These are phyloP conservation scores for Xylariaceae sp. DNA, from an alignment of 2,329 filamentous ascomycete species.

Conservation along the genomic window DNA sequence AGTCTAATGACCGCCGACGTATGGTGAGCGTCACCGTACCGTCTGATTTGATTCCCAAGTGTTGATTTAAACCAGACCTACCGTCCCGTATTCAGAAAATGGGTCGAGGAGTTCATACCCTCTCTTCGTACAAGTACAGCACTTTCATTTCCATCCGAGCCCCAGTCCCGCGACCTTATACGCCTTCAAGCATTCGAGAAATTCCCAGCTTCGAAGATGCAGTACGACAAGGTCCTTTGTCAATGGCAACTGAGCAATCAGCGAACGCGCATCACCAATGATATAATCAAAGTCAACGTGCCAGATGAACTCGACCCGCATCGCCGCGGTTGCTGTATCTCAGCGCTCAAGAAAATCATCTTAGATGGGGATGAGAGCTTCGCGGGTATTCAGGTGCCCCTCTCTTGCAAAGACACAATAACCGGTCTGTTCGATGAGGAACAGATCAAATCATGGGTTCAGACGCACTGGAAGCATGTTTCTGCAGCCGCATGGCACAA, in stretches of 20 bases:
- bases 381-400: slow-evolving; percentile 28
- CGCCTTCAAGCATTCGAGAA: slow-evolving; percentile 50
- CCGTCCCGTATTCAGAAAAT: slow-evolving; percentile 57
- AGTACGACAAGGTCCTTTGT: slow-evolving; percentile 43
- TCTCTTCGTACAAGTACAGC: slow-evolving; percentile 39
- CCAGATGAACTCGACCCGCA: slow-evolving; percentile 24
- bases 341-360: slow-evolving; percentile 50
- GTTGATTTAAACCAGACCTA: slow-evolving; percentile 19
- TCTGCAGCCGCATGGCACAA: not conserved
- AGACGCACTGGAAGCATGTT: slow-evolving; percentile 29
- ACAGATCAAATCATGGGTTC: slow-evolving; percentile 42
- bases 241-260: slow-evolving; percentile 43
- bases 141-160: slow-evolving; percentile 36
- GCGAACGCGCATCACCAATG: slow-evolving; percentile 42
- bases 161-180: slow-evolving; percentile 49
- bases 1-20: slow-evolving; percentile 56
- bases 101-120: slow-evolving; percentile 64
- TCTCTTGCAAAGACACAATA: slow-evolving; percentile 31
- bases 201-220: slow-evolving; percentile 44
- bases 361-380: slow-evolving; percentile 43
- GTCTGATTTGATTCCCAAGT: too few relatives aligned
- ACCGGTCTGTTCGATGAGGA: slow-evolving; percentile 44
- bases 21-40: slow-evolving; percentile 31
- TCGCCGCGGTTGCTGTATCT: slow-evolving; percentile 36
- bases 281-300: slow-evolving; percentile 42